A percentile compares a stretch with the other conserved stretches of the same genome.
phyloP scores from a whole-genome alignment of 192 early-diverging fungal genomes.

The Entomortierella beljakovae region DNA sequence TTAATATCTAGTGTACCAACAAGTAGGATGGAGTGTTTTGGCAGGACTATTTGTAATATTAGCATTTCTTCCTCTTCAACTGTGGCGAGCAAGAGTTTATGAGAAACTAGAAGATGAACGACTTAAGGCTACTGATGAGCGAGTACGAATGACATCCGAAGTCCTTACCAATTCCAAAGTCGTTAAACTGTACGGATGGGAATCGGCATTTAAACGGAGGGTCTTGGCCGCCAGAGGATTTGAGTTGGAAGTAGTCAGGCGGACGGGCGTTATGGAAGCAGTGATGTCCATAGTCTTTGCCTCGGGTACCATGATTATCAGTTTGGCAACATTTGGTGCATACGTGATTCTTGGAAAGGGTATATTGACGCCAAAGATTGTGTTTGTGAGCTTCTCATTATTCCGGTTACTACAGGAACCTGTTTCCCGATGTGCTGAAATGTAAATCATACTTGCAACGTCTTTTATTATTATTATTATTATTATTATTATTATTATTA shows the following conservation, averaged over 20 bases:
- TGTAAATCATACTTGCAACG: slow-evolving; percentile 2
- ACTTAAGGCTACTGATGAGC: slow-evolving; percentile 53
- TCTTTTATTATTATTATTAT: background rate
- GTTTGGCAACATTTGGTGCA: slow-evolving; percentile 28
- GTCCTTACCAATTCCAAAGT: slow-evolving; percentile 50
- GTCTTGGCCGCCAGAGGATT: slow-evolving; percentile 8
- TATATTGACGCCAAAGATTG: slow-evolving; percentile 37
- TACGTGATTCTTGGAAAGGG: slow-evolving; percentile 37
- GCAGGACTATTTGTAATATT: slow-evolving; percentile 43
- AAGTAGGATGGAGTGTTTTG: slow-evolving; percentile 50
- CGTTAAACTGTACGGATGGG: slow-evolving; percentile 60
- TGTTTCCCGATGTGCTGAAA: slow-evolving; percentile 32
- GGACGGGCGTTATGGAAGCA: slow-evolving; percentile 21
- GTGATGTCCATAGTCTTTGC: slow-evolving; percentile 42
- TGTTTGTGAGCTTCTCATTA: slow-evolving; percentile 40
- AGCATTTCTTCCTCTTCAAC: slow-evolving; percentile 31
- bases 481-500: background rate
- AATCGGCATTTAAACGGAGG: slow-evolving; percentile 18
- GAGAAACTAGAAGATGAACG: slow-evolving; percentile 40
- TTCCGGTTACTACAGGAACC: slow-evolving; percentile 34
- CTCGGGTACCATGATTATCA: slow-evolving; percentile 19
- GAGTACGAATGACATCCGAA: slow-evolving; percentile 49
- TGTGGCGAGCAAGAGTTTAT: slow-evolving; percentile 34
- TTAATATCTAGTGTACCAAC: slow-evolving; percentile 19
- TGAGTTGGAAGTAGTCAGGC: slow-evolving; percentile 12